These are phyloP conservation scores for Cryomyces antarcticus DNA, from an alignment of 495 filamentous ascomycete species.

Conservation along the genomic window DNA sequence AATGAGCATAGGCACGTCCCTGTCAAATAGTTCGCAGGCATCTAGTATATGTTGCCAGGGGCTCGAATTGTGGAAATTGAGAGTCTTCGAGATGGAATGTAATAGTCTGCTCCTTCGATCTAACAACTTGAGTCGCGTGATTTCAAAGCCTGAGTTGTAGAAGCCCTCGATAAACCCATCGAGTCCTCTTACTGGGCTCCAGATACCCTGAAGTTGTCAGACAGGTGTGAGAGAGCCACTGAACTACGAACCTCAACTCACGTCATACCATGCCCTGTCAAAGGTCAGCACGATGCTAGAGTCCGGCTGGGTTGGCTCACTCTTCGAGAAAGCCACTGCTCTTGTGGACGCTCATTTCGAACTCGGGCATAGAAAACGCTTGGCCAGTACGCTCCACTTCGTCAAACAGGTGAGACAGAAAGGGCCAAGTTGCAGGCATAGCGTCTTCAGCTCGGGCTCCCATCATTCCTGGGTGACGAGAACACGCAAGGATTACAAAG, in stretches of 20 bases:
- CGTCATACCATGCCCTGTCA: too few relatives aligned
- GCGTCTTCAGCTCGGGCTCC: constrained; percentile 21
- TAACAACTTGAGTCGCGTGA: constrained; percentile 40
- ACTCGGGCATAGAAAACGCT: constrained; percentile 27
- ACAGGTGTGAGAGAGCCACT: too few relatives aligned
- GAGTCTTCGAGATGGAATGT: constrained; percentile 17
- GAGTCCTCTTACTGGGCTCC: constrained; percentile 41
- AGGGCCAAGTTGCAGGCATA: too few relatives aligned
- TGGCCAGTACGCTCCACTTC: too few relatives aligned
- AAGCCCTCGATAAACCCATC: constrained; percentile 40
- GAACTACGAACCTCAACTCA: too few relatives aligned
- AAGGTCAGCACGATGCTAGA: too few relatives aligned
- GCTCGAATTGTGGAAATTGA: constrained; percentile 12
- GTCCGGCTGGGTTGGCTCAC: constrained; percentile 20
- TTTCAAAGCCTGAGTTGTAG: constrained; percentile 50
- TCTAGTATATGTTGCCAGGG: constrained; percentile 38
- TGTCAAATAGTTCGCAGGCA: constrained; percentile 37
- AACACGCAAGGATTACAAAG: constrained; percentile 43
- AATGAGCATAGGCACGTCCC: constrained; percentile 41
- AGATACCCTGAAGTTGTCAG: constrained; percentile 15
- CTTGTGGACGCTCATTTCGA: constrained; percentile 28
- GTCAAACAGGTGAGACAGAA: too few relatives aligned
- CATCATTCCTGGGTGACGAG: constrained; percentile 51
- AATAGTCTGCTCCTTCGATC: constrained; percentile 41
- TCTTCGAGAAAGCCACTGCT: constrained; percentile 45